Conservation (phyloP, 1,284 basidiomycete species). For the Puccinia horiana region DNA sequence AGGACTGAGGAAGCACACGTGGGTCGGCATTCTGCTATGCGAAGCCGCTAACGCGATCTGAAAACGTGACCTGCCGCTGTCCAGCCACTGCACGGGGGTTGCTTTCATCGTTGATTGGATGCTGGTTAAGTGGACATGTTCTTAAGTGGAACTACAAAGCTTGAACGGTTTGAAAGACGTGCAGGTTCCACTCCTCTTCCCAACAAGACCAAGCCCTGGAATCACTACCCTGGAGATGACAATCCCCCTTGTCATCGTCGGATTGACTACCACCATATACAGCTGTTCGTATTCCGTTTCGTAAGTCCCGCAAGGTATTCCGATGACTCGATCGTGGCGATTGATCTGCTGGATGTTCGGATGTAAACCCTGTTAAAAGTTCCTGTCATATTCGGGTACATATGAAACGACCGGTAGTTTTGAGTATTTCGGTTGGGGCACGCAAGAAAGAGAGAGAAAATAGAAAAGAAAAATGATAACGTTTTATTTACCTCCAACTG, state of each 20-base stretch:
- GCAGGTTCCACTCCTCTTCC: conserved; percentile 40
- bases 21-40: too few relatives aligned
- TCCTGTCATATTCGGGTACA: background rate
- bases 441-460: background rate
- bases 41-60: too few relatives aligned
- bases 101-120: too few relatives aligned
- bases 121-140: too few relatives aligned
- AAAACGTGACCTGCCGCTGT: too few relatives aligned
- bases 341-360: background rate
- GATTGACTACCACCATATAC: conserved; percentile 11
- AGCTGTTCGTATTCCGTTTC: conserved; percentile 6
- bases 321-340: background rate
- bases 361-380: conserved; percentile 19
- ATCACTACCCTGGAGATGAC: background rate
- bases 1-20: too few relatives aligned
- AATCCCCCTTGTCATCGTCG: background rate
- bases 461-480: background rate
- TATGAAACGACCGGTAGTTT: background rate
- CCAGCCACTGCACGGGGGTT: background rate
- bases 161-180: conserved; percentile 11
- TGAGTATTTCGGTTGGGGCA: background rate
- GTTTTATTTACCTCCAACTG: conserved; percentile 69
- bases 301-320: background rate
- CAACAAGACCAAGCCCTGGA: conserved; percentile 22
- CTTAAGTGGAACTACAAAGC: too few relatives aligned